These are phyloP conservation scores for Quercus tomentella DNA, from an alignment of 331 rosid species.

Conservation along the genomic window DNA sequence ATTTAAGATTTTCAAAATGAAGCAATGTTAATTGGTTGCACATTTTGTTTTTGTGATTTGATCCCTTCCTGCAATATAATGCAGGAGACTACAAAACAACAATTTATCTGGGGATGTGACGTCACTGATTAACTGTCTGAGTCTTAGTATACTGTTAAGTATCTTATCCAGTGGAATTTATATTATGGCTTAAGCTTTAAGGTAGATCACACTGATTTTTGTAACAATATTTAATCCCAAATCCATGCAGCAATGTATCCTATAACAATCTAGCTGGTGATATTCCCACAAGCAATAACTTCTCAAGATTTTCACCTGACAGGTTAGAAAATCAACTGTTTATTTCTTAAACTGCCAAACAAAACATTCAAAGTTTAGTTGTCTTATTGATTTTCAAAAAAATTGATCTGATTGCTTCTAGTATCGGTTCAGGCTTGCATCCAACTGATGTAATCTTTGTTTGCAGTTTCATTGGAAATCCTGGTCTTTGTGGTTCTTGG, in stretches of 20 bases:
- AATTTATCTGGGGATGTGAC: conserved; percentile 71
- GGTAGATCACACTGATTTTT: neutral
- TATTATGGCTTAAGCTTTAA: neutral
- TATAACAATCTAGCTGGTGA: conserved; percentile 74
- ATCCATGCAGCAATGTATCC: conserved; percentile 72
- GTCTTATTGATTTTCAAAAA: neutral
- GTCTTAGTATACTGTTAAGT: conserved; percentile 81
- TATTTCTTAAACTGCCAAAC: neutral
- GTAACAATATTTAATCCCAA: conserved; percentile 16
- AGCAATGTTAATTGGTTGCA: neutral
- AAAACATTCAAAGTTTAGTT: neutral
- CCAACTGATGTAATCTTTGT: conserved; percentile 15
- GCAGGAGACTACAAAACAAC: conserved; percentile 85
- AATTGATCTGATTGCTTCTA: neutral
- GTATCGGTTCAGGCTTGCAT: neutral
- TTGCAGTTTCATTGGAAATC: conserved; percentile 84
- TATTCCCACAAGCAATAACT: conserved; percentile 84
- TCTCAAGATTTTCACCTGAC: conserved; percentile 78
- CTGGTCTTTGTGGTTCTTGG: conserved; percentile 89
- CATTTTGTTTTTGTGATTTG: neutral
- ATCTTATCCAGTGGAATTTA: neutral
- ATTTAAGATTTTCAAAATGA: neutral
- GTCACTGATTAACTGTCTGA: conserved; percentile 69
- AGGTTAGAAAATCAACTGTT: conserved; percentile 44
- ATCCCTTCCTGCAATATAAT: conserved; percentile 7